A percentile compares a stretch with the other conserved stretches of the same genome.
phyloP scores from a whole-genome alignment of 2,329 filamentous ascomycete genomes.

The Erysiphe pulchra region DNA sequence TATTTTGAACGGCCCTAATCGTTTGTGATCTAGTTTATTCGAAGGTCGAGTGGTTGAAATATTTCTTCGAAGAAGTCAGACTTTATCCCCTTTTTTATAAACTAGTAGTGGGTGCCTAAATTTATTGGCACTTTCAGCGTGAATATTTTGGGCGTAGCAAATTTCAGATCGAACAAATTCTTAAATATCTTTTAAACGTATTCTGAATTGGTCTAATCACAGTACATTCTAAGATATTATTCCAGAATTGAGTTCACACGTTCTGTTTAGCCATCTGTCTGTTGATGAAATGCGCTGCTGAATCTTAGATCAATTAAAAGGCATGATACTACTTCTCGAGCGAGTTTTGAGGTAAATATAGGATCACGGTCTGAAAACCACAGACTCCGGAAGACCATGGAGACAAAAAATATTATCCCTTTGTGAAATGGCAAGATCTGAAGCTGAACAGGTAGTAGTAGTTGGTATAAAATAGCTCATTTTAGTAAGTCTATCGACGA shows the following conservation, averaged over 20 bases:
- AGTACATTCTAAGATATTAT: conserved; percentile 1
- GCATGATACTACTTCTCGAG: background rate
- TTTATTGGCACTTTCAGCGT: background rate
- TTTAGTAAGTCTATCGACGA: background rate
- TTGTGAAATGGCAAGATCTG: background rate
- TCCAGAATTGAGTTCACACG: conserved; percentile 1
- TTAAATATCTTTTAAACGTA: background rate
- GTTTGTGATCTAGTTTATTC: background rate
- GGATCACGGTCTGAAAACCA: background rate
- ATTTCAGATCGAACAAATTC: background rate
- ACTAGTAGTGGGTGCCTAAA: background rate
- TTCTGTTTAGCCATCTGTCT: conserved; percentile 2
- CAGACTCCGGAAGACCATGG: background rate
- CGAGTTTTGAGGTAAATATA: background rate
- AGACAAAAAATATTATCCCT: background rate
- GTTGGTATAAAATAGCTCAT: background rate
- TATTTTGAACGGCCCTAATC: conserved; percentile 1
- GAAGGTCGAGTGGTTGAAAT: background rate
- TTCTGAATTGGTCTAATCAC: background rate
- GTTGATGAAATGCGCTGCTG: conserved; percentile 1
- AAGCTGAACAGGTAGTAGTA: background rate
- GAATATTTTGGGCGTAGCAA: background rate
- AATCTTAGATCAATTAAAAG: background rate
- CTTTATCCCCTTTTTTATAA: background rate
- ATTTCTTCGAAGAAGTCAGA: background rate